Evolutionary conservation across 1,284 basidiomycete genomes (phyloP).

Genomic region (Entoloma clypeatum): DNA sequence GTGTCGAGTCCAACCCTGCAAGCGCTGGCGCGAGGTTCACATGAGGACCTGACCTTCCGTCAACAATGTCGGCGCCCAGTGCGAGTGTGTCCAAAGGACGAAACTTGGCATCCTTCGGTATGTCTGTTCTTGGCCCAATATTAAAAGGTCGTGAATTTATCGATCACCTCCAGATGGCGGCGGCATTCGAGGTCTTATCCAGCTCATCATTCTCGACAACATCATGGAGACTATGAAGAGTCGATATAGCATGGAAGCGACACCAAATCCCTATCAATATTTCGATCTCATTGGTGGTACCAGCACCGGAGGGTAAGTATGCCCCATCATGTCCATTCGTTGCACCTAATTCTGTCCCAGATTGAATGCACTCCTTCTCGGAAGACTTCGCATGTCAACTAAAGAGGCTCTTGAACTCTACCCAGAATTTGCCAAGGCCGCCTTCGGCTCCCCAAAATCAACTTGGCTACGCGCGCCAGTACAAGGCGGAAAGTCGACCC

Average conservation of each 20-base stretch:
- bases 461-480: not conserved
- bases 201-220: conserved; percentile 2
- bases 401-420: conserved; percentile 4
- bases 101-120: too few relatives aligned
- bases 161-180: conserved; percentile 7
- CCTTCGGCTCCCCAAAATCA: too few relatives aligned
- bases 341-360: too few relatives aligned
- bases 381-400: conserved; percentile 6
- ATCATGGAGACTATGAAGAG: conserved; percentile 5
- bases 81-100: too few relatives aligned
- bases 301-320: conserved; percentile 7
- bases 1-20: too few relatives aligned
- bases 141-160: too few relatives aligned
- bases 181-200: conserved; percentile 3
- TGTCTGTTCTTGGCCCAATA: too few relatives aligned
- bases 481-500: not conserved
- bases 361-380: conserved; percentile 8
- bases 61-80: too few relatives aligned
- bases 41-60: too few relatives aligned
- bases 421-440: not conserved
- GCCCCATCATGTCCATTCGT: too few relatives aligned
- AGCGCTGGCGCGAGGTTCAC: too few relatives aligned
- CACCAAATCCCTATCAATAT: conserved; percentile 2
- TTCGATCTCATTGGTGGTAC: conserved; percentile 8
- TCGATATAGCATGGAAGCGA: not conserved